phyloP scores from a whole-genome alignment of 139 green algal genomes.

The Micromonas commoda region DNA sequence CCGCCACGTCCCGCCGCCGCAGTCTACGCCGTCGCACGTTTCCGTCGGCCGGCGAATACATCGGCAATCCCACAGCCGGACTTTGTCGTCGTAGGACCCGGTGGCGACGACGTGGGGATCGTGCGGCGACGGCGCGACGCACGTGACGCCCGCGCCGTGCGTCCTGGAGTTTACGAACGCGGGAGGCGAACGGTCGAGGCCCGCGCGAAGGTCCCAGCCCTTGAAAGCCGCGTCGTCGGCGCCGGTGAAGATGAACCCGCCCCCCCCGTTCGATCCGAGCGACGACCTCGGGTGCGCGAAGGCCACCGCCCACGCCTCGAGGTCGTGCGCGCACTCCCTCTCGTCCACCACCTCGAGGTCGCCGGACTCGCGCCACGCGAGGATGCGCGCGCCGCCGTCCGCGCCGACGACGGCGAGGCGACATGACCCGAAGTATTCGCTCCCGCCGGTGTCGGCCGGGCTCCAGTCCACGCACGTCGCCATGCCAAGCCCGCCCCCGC shows the following conservation, averaged over 20 bases:
- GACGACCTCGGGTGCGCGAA: background rate
- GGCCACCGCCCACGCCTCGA: conserved; percentile 11
- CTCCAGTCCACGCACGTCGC: conserved; percentile 16
- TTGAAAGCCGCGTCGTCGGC: conserved; percentile 27
- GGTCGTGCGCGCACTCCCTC: conserved; percentile 12
- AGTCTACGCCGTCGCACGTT: conserved; percentile 21
- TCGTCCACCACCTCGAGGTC: background rate
- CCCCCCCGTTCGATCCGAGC: too few relatives aligned
- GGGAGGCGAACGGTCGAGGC: background rate
- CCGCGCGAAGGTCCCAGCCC: conserved; percentile 9
- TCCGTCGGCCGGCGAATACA: conserved; percentile 34
- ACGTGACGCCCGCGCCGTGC: conserved; percentile 29
- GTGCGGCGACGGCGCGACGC: conserved; percentile 16
- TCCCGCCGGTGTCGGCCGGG: background rate
- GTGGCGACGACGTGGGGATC: conserved; percentile 17
- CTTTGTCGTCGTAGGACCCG: conserved; percentile 26
- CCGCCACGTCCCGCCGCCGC: conserved; percentile 77
- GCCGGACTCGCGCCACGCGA: background rate
- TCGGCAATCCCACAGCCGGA: conserved; percentile 60
- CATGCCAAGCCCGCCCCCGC: conserved; percentile 5
- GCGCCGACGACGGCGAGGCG: background rate
- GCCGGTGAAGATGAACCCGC: conserved; percentile 22
- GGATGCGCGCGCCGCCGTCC: background rate
- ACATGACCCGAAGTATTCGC: background rate
- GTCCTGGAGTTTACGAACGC: background rate